These are phyloP conservation scores for Posidonia oceanica DNA, from an alignment of 116 monocot species.

Conservation along the genomic window DNA sequence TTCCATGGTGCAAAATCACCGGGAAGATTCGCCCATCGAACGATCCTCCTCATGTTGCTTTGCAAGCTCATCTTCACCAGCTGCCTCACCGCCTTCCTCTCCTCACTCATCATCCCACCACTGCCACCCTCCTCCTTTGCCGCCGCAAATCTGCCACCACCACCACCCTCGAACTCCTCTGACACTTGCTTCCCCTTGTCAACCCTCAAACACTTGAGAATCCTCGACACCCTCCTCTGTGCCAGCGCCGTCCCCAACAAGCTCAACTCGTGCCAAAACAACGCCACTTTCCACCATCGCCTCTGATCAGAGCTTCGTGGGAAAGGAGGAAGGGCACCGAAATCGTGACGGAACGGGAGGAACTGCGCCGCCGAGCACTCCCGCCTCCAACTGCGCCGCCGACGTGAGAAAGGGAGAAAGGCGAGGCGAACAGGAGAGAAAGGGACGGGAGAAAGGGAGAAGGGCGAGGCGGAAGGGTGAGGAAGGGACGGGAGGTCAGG, in stretches of 20 bases:
- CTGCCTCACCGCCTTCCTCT: constrained; percentile 55
- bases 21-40: constrained; percentile 52
- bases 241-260: constrained; percentile 62
- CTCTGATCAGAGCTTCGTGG: too few relatives aligned
- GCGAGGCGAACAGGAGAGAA: too few relatives aligned
- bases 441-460: too few relatives aligned
- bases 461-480: too few relatives aligned
- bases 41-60: constrained; percentile 68
- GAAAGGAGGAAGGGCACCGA: too few relatives aligned
- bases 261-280: constrained; percentile 48
- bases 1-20: constrained; percentile 45
- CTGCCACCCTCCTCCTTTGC: constrained; percentile 12
- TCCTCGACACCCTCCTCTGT: constrained; percentile 66
- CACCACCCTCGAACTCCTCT: constrained; percentile 17
- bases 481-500: too few relatives aligned
- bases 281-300: constrained; percentile 64
- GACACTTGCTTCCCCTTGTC: constrained; percentile 56
- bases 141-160: not conserved
- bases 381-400: too few relatives aligned
- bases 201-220: constrained; percentile 44
- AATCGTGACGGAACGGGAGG: too few relatives aligned
- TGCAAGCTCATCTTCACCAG: constrained; percentile 77
- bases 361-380: too few relatives aligned
- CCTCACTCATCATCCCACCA: too few relatives aligned
- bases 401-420: too few relatives aligned